Conservation (phyloP, 805 yeast species). For the Soucietia sequanensis region DNA sequence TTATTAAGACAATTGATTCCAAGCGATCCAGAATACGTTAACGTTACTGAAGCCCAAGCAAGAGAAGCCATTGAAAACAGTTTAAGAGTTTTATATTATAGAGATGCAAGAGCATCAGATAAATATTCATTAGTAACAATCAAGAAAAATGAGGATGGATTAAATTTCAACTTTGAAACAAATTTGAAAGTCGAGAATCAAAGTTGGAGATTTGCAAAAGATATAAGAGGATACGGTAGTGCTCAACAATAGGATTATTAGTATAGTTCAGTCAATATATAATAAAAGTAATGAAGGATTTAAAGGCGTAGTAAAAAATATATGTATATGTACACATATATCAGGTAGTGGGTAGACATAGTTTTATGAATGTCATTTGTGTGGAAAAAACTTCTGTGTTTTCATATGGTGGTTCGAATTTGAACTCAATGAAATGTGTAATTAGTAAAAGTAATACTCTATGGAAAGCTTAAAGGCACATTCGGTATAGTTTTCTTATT, state of each 20-base stretch:
- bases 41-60: slow-evolving; percentile 73
- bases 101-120: slow-evolving; percentile 94
- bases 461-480: too few relatives aligned
- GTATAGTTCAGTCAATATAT: background rate
- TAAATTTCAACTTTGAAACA: slow-evolving; percentile 61
- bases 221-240: slow-evolving; percentile 88
- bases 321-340: background rate
- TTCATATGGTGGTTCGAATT: background rate
- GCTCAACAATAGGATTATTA: slow-evolving; percentile 36
- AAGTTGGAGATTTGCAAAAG: slow-evolving; percentile 88
- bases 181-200: slow-evolving; percentile 67
- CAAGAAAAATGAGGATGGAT: slow-evolving; percentile 37
- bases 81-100: slow-evolving; percentile 91
- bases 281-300: too few relatives aligned
- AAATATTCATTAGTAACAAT: slow-evolving; percentile 79
- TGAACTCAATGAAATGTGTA: too few relatives aligned
- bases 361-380: background rate
- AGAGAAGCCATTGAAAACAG: slow-evolving; percentile 73
- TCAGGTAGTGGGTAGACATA: background rate
- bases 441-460: too few relatives aligned
- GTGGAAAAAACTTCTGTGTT: too few relatives aligned
- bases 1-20: slow-evolving; percentile 82
- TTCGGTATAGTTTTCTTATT: too few relatives aligned
- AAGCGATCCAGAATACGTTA: slow-evolving; percentile 68
- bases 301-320: background rate